Evolutionary conservation across 331 rosid genomes (phyloP), one percentile per base, ranked within the genome.

Genomic region (Quercus lobata): DNA sequence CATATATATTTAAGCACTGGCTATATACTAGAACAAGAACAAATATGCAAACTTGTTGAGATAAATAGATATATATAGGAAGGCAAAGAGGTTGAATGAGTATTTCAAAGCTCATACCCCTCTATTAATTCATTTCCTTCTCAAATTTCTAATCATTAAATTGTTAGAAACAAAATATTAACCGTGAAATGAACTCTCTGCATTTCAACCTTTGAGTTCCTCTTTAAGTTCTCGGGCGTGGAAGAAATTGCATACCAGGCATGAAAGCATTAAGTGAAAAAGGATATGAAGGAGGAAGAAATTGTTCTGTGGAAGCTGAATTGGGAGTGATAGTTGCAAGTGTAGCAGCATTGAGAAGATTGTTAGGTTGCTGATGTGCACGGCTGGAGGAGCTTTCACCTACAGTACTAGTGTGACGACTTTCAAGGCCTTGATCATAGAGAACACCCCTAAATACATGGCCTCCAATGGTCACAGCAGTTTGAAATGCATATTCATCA

Each of bases 361-460:
- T 52, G 72, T 75, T 55, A 14, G 83, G 75, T 21, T 73, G 84
- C 30, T 62, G 78, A 72, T 69, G 75, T 46, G 2, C 73, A 19
- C 56, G 72, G 37, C n/a, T 55, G 10, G 61, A 74, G 55, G 80
- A 73, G 57, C 68, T 79, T 71, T 78, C 83, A 49, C 61, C 84
- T 3, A 15, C n/a, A 4, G 25, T 19, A 49, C 55, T 49, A 49
- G 25, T 19, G 34, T 37, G 5, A 75, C 52, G 15, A 55, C 25
- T 46, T 35, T 66, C 73, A 57, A 86, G 92, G 57, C 94, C 94
- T 82, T 91, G 90, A 79, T 91, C 94, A 74, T 85, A 76, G 0
- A 90, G 90, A 65, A 87, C 79, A 10, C 97, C 97, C 49, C 81
- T 78, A 35, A 90, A 91, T 5, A 87, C 76, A 73, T 81, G 97